phyloP scores from a whole-genome alignment of 2,329 filamentous ascomycete genomes.

The Plenodomus biglobosus region DNA sequence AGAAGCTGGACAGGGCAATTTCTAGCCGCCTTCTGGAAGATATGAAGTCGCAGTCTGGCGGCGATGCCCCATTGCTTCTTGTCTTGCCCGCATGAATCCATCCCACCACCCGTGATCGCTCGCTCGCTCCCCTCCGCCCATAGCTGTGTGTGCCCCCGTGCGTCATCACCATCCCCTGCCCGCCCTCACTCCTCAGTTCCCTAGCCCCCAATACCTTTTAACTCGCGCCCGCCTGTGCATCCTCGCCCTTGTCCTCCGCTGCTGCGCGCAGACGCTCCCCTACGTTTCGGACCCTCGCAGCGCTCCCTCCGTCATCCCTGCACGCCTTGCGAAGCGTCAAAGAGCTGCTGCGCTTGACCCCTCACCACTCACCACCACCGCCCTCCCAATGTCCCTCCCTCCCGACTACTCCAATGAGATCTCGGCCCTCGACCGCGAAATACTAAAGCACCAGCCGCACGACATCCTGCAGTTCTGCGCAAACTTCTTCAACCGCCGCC shows the following conservation, averaged over 20 bases:
- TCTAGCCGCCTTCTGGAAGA: slow-evolving; percentile 38
- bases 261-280: slow-evolving; percentile 23
- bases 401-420: slow-evolving; percentile 59
- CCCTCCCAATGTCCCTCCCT: slow-evolving; percentile 44
- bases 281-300: slow-evolving; percentile 30
- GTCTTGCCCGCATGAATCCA: slow-evolving; percentile 18
- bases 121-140: too few relatives aligned
- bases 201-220: background rate
- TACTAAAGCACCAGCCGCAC: slow-evolving; percentile 59
- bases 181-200: slow-evolving; percentile 8
- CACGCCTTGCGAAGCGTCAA: slow-evolving; percentile 41
- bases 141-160: slow-evolving; percentile 15
- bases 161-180: slow-evolving; percentile 19
- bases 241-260: slow-evolving; percentile 3
- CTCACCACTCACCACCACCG: slow-evolving; percentile 28
- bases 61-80: slow-evolving; percentile 21
- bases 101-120: slow-evolving; percentile 9
- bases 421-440: slow-evolving; percentile 63
- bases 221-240: background rate
- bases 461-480: slow-evolving; percentile 72
- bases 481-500: slow-evolving; percentile 66
- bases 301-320: slow-evolving; percentile 40
- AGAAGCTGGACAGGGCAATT: slow-evolving; percentile 10
- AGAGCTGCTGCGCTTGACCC: slow-evolving; percentile 39
- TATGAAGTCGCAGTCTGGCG: slow-evolving; percentile 10